Evolutionary conservation across 2,329 filamentous ascomycete species (phyloP), one percentile per base, ranked within the genome.

Genomic region (Xylaria sp.): DNA sequence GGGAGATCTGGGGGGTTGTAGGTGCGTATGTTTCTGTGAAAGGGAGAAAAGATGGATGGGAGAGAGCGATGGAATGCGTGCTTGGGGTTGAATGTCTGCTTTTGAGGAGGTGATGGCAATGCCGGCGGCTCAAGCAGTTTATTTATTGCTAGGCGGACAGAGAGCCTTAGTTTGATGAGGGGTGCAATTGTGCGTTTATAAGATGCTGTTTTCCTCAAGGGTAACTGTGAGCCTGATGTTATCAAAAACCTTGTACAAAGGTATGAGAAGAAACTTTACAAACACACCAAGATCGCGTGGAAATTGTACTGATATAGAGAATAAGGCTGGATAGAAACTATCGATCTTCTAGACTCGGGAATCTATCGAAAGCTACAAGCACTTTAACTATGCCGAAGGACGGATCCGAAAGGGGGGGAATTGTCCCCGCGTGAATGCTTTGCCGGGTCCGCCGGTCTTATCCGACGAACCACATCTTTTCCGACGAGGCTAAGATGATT

Each of bases 361-460:
- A 57, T 15, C n/a, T 31, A 31, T 31, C 23, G 13, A 44, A 44
- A 28, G 10, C 37, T 18, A 12, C 20, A 18, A n/a, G 23, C 18
- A 20, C 10, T 44, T 7, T 66, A 60, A 65, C 67, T 68, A 70
- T 73, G 70, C 74, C 75, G 75, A 76, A 61, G 12, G 74, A 73
- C 73, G 74, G 75, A 76, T 58, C 74, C 73, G 66, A 64, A 46
- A 41, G 61, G 69, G 67, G 58, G 23, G 23, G 69, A 71, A 72
- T 63, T 63, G 71, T 67, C 72, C 72, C 66, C 71, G 69, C 70
- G 50, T 70, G 63, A 59, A 66, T 34, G 25, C 62, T 68, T 70
- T 68, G 23, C 68, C 69, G 69, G 65, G 39, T 65, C 70, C 71
- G 70, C 68, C 48, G 65, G 46, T 61, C 51, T 70, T 68, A 66